A percentile compares a stretch with the other conserved stretches of the same genome.
Evolutionary conservation across 2,329 filamentous ascomycete species (phyloP).

Genomic region (Lasiodiplodia sp.): DNA sequence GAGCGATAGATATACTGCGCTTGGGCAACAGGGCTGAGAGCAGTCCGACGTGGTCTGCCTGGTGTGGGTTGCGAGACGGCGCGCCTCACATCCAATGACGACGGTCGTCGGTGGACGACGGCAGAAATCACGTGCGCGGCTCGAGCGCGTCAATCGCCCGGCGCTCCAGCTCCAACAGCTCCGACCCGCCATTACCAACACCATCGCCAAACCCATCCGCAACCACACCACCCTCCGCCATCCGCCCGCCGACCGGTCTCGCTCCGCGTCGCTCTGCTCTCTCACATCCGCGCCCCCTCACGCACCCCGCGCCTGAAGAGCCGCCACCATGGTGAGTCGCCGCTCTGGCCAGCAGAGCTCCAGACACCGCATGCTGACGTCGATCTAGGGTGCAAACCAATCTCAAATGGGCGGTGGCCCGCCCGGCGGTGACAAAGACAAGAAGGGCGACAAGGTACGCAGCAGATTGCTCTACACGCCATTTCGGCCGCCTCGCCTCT

Average conservation of each 20-base stretch:
- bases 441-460: constrained; percentile 73
- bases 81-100: constrained; percentile 16
- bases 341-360: constrained; percentile 26
- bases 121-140: constrained; percentile 11
- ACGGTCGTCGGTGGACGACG: background rate
- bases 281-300: constrained; percentile 5
- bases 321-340: constrained; percentile 27
- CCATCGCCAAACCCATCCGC: constrained; percentile 43
- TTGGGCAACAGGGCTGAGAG: constrained; percentile 9
- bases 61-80: constrained; percentile 22
- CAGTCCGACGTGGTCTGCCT: constrained; percentile 26
- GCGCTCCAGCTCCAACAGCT: constrained; percentile 24
- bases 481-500: background rate
- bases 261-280: constrained; percentile 29
- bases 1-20: constrained; percentile 17
- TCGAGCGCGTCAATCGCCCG: background rate
- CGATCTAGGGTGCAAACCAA: constrained; percentile 76
- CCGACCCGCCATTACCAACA: constrained; percentile 34
- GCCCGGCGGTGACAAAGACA: constrained; percentile 79
- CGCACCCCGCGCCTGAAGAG: background rate
- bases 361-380: constrained; percentile 46
- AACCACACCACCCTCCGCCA: constrained; percentile 23
- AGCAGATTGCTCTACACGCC: background rate
- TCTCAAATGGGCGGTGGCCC: constrained; percentile 82
- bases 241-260: constrained; percentile 35